Evolutionary conservation across 306 rosid species (phyloP).

Genomic region (Acacia acuminata): DNA sequence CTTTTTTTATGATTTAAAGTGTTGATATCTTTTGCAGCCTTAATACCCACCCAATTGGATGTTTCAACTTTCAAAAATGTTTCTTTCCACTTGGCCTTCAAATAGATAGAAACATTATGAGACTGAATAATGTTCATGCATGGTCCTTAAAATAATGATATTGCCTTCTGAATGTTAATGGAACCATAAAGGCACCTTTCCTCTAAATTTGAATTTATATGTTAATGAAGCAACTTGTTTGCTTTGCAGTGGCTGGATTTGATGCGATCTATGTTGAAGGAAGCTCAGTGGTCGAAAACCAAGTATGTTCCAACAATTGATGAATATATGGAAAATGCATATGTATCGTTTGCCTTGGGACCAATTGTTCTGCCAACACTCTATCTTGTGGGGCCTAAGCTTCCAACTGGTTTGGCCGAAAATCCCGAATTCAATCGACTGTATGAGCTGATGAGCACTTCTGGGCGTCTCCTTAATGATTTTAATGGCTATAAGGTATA

Average conservation of each 20-base stretch:
- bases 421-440: constrained; percentile 50
- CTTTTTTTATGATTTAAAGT: not conserved
- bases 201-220: not conserved
- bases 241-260: constrained; percentile 71
- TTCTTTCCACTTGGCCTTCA: not conserved
- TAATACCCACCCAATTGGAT: not conserved
- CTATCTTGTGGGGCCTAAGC: constrained; percentile 76
- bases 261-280: constrained; percentile 67
- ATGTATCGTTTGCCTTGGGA: constrained; percentile 69
- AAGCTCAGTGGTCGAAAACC: constrained; percentile 66
- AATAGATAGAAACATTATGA: not conserved
- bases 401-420: constrained; percentile 44
- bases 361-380: constrained; percentile 80
- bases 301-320: constrained; percentile 59
- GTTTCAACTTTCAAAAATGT: not conserved
- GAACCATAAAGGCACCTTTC: not conserved
- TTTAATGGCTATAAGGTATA: constrained; percentile 60
- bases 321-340: constrained; percentile 75
- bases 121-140: not conserved
- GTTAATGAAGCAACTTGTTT: constrained; percentile 16
- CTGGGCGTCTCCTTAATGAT: constrained; percentile 79
- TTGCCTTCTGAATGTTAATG: not conserved
- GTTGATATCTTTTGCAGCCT: not conserved
- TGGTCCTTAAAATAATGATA: not conserved
- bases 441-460: constrained; percentile 60